phyloP scores from a whole-genome alignment of 225 moss, liverwort and hornwort genomes.

The Ulota crispa region DNA sequence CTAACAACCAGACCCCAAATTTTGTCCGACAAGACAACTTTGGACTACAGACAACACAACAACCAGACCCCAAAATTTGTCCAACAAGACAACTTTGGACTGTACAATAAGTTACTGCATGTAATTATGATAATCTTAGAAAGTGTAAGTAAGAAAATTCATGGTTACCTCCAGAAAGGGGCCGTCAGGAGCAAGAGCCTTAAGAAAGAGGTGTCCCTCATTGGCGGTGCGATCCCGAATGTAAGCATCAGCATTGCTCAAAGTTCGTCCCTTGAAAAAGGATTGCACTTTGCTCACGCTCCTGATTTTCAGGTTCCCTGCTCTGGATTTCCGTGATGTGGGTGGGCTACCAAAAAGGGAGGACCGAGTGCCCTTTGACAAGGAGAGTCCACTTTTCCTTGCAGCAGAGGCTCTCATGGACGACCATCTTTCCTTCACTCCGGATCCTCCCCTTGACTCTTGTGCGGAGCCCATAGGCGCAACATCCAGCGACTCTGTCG shows the following conservation, averaged over 20 bases:
- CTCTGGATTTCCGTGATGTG: slow-evolving; percentile 7
- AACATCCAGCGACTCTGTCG: neutral
- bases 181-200: slow-evolving; percentile 64
- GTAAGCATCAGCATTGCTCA: slow-evolving; percentile 70
- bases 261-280: slow-evolving; percentile 74
- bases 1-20: too few relatives aligned
- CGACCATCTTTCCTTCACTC: slow-evolving; percentile 27
- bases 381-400: neutral
- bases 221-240: slow-evolving; percentile 65
- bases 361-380: slow-evolving; percentile 3
- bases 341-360: neutral
- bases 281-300: slow-evolving; percentile 70
- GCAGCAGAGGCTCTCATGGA: slow-evolving; percentile 30
- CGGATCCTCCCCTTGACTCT: neutral
- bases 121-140: neutral
- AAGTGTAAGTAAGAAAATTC: neutral
- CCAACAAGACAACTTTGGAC: too few relatives aligned
- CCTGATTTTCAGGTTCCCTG: slow-evolving; percentile 35
- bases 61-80: too few relatives aligned
- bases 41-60: too few relatives aligned
- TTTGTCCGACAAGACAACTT: too few relatives aligned
- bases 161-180: slow-evolving; percentile 65
- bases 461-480: neutral
- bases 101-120: neutral
- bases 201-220: slow-evolving; percentile 72